These are phyloP conservation scores for Sporisorium sorghi DNA, from an alignment of 1,284 basidiomycete genomes.

Conservation along the genomic window DNA sequence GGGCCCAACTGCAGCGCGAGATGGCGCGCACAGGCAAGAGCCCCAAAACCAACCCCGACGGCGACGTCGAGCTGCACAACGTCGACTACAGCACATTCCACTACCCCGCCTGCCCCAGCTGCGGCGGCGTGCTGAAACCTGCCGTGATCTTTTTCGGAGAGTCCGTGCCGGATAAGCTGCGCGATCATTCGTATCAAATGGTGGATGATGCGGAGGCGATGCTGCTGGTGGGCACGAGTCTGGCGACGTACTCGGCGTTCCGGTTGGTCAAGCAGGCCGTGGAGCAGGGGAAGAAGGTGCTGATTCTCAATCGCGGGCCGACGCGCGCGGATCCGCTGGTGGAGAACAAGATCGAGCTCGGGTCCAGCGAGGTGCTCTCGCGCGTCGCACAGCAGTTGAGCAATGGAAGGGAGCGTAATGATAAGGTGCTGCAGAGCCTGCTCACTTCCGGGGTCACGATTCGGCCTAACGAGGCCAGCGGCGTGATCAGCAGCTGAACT, in stretches of 20 bases:
- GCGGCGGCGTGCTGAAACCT: slow-evolving; percentile 68
- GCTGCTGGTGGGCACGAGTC: slow-evolving; percentile 62
- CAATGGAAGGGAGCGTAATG: slow-evolving; percentile 41
- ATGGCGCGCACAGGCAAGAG: slow-evolving; percentile 51
- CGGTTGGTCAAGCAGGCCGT: slow-evolving; percentile 62
- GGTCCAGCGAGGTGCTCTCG: slow-evolving; percentile 58
- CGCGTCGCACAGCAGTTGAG: slow-evolving; percentile 32
- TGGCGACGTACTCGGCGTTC: slow-evolving; percentile 68
- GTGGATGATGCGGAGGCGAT: slow-evolving; percentile 55
- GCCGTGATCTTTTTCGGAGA: slow-evolving; percentile 69
- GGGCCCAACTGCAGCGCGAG: slow-evolving; percentile 59
- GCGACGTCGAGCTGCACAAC: slow-evolving; percentile 64
- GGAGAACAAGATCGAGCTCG: slow-evolving; percentile 60
- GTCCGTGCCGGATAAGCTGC: slow-evolving; percentile 56
- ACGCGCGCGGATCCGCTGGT: slow-evolving; percentile 63
- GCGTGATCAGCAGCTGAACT: slow-evolving; percentile 39
- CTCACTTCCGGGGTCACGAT: slow-evolving; percentile 47
- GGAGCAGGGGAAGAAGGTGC: slow-evolving; percentile 51
- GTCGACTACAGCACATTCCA: slow-evolving; percentile 66
- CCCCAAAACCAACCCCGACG: slow-evolving; percentile 68
- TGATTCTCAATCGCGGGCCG: slow-evolving; percentile 67
- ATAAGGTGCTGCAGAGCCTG: slow-evolving; percentile 48
- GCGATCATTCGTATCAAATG: slow-evolving; percentile 46
- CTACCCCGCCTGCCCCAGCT: slow-evolving; percentile 65
- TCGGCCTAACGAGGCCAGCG: slow-evolving; percentile 30